Evolutionary conservation across 192 early-diverging fungal species (phyloP).

Genomic region (Lunasporangiospora selenospora): DNA sequence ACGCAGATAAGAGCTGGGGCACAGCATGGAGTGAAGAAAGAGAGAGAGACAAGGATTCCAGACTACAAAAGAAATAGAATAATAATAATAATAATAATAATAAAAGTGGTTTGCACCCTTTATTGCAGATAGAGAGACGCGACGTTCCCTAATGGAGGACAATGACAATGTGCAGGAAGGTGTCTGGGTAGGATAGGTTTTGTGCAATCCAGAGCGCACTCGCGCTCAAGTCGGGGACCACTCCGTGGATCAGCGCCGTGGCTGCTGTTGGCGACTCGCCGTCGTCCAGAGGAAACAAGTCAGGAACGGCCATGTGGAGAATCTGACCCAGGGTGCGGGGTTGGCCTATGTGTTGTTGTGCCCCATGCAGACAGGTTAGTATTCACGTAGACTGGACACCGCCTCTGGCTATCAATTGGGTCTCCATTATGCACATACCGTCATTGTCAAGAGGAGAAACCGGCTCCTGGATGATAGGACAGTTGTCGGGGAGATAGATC

Average conservation of each 20-base stretch:
- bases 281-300: slow-evolving; percentile 31
- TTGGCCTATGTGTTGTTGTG: slow-evolving; percentile 14
- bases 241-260: slow-evolving; percentile 71
- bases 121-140: background rate
- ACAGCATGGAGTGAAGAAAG: background rate
- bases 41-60: background rate
- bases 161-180: slow-evolving; percentile 82
- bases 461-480: slow-evolving; percentile 65
- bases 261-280: slow-evolving; percentile 27
- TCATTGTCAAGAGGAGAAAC: slow-evolving; percentile 51
- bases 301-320: slow-evolving; percentile 54
- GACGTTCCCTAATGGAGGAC: background rate
- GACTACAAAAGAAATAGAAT: background rate
- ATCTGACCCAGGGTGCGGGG: slow-evolving; percentile 50
- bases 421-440: too few relatives aligned
- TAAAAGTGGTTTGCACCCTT: too few relatives aligned
- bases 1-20: background rate
- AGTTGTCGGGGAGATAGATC: slow-evolving; percentile 60
- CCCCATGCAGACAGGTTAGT: too few relatives aligned
- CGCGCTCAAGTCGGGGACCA: slow-evolving; percentile 64
- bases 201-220: slow-evolving; percentile 74
- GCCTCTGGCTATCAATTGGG: too few relatives aligned
- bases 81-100: too few relatives aligned
- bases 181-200: slow-evolving; percentile 77
- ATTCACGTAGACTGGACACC: too few relatives aligned